phyloP scores from a whole-genome alignment of 1,139 yeast genomes.

The Yamadazyma mexicana region DNA sequence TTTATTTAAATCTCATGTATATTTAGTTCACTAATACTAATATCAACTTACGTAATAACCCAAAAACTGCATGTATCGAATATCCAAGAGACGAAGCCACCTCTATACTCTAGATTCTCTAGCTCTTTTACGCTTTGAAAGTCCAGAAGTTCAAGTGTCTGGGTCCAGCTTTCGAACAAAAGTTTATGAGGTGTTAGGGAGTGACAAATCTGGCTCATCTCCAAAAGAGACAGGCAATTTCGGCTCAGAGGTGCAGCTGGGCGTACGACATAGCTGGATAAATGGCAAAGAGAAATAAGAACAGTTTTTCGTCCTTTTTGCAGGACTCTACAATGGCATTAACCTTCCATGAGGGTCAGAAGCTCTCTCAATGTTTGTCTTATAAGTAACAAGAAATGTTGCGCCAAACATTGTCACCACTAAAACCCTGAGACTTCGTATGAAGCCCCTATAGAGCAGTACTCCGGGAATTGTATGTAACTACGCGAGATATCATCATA shows the following conservation, averaged over 20 bases:
- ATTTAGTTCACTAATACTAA: slow-evolving; percentile 16
- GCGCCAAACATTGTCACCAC: slow-evolving; percentile 66
- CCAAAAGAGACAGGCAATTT: too few relatives aligned
- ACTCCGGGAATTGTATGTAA: slow-evolving; percentile 50
- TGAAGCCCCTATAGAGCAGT: slow-evolving; percentile 32
- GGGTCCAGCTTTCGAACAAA: too few relatives aligned
- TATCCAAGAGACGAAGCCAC: neutral
- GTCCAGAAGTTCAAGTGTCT: too few relatives aligned
- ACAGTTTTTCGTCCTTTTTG: slow-evolving; percentile 17
- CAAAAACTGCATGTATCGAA: too few relatives aligned
- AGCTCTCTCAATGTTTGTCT: slow-evolving; percentile 48
- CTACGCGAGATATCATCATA: slow-evolving; percentile 66
- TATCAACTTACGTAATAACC: slow-evolving; percentile 12
- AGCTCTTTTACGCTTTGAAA: too few relatives aligned
- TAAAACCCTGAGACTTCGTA: slow-evolving; percentile 45
- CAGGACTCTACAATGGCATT: slow-evolving; percentile 30
- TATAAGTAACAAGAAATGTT: slow-evolving; percentile 57
- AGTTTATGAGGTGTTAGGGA: too few relatives aligned
- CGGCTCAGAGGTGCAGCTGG: too few relatives aligned
- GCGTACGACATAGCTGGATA: too few relatives aligned
- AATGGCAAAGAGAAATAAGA: neutral
- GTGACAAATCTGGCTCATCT: too few relatives aligned
- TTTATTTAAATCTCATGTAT: slow-evolving; percentile 18
- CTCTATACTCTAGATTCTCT: too few relatives aligned
- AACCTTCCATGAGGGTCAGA: slow-evolving; percentile 37